These are phyloP conservation scores for Arctium minus DNA, from an alignment of 129 eudicot species.

Conservation along the genomic window DNA sequence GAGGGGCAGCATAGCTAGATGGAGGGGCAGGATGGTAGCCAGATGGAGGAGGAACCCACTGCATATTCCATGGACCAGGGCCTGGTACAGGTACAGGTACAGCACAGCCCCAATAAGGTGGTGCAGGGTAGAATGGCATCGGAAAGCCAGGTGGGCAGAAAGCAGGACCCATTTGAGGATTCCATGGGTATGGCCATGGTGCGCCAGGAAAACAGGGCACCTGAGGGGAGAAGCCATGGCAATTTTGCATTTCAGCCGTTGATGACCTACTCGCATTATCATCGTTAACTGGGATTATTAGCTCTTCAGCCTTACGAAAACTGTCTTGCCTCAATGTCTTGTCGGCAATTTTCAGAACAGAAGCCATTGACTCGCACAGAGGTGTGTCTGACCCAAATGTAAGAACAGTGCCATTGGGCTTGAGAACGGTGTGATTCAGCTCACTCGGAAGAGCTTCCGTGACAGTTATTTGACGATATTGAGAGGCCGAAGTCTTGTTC, in stretches of 20 bases:
- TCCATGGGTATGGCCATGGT: conserved; percentile 82
- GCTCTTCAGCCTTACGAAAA: conserved; percentile 47
- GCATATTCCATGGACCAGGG: conserved; percentile 50
- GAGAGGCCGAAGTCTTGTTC: conserved; percentile 53
- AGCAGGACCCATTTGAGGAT: conserved; percentile 53
- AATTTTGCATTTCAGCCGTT: conserved; percentile 31
- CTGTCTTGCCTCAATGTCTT: conserved; percentile 41
- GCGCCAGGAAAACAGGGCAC: conserved; percentile 64
- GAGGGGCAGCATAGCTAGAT: conserved; percentile 1
- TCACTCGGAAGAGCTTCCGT: conserved; percentile 52
- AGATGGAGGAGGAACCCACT: conserved; percentile 48
- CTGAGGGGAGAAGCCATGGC: conserved; percentile 48
- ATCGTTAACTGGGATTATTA: conserved; percentile 31
- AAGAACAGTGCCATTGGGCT: conserved; percentile 61
- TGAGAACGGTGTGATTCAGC: conserved; percentile 27
- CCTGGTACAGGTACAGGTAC: conserved; percentile 26
- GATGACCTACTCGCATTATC: conserved; percentile 43
- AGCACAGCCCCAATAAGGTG: conserved; percentile 63
- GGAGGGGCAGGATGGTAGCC: conserved; percentile 36
- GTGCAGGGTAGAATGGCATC: conserved; percentile 53
- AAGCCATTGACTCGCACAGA: conserved; percentile 69
- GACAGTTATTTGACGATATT: conserved; percentile 53
- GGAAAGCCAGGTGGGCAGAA: conserved; percentile 62
- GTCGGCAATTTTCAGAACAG: conserved; percentile 55
- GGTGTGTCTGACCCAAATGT: conserved; percentile 63